Percentiles rank a stretch among this genome's conserved stretches.
These are phyloP conservation scores for Saraca asoca DNA, from an alignment of 331 rosid species.

Conservation along the genomic window DNA sequence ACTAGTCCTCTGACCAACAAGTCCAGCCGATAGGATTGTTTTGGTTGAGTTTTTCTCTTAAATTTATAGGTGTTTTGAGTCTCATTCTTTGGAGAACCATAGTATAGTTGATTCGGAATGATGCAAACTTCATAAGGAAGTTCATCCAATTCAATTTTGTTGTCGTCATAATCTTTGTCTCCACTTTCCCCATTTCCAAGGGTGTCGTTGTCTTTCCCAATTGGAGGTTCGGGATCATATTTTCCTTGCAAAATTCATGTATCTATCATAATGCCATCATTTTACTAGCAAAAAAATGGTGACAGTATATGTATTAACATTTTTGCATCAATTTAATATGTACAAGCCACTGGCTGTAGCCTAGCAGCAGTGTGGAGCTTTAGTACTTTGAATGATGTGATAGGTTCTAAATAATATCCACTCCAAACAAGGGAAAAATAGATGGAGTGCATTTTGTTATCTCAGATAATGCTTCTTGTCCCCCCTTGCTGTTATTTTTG, in stretches of 20 bases:
- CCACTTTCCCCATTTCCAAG: constrained; percentile 6
- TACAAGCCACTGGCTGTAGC: no score
- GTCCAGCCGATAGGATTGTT: constrained; percentile 26
- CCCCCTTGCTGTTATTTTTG: no score
- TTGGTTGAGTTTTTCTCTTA: constrained; percentile 23
- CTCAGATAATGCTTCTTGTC: no score
- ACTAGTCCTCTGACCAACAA: constrained; percentile 29
- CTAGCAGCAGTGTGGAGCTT: no score
- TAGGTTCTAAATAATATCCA: no score
- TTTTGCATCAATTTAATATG: no score
- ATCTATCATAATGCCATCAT: constrained; percentile 9
- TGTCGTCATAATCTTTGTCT: constrained; percentile 19
- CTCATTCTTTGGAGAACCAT: constrained; percentile 19
- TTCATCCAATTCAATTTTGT: constrained; percentile 13
- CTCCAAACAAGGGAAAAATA: no score
- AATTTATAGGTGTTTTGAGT: constrained; percentile 25
- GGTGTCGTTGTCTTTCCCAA: constrained; percentile 20
- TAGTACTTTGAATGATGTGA: no score
- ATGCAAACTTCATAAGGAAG: constrained; percentile 25
- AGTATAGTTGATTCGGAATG: constrained; percentile 22
- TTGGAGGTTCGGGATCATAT: constrained; percentile 11
- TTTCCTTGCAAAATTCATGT: neutral
- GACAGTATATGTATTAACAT: constrained; percentile 11
- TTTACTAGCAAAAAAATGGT: constrained; percentile 19
- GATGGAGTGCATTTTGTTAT: no score